Conservation (phyloP, 1,139 yeast species). For the Nakaseomyces sp. region DNA sequence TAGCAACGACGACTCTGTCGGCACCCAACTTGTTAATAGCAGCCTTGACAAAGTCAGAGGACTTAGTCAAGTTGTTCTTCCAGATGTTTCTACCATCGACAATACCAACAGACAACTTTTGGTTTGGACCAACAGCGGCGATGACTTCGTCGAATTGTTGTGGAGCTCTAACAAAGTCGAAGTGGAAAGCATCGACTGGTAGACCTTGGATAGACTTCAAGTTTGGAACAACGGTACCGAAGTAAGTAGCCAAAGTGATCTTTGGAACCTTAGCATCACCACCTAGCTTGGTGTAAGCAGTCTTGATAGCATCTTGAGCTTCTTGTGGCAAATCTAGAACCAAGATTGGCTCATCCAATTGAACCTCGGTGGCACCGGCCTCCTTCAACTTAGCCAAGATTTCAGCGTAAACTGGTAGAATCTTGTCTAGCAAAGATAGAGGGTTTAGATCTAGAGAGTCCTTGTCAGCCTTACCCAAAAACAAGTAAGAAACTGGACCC, state of each 20-base stretch:
- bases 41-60: slow-evolving; percentile 68
- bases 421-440: slow-evolving; percentile 75
- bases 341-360: slow-evolving; percentile 94
- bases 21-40: slow-evolving; percentile 80
- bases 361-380: slow-evolving; percentile 94
- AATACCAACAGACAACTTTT: slow-evolving; percentile 88
- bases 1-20: slow-evolving; percentile 83
- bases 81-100: slow-evolving; percentile 99
- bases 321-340: slow-evolving; percentile 86
- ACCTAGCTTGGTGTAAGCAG: slow-evolving; percentile 49
- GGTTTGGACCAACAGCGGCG: slow-evolving; percentile 53
- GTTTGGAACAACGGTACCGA: slow-evolving; percentile 98
- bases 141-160: slow-evolving; percentile 86
- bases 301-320: slow-evolving; percentile 77
- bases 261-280: slow-evolving; percentile 62
- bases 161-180: slow-evolving; percentile 93
- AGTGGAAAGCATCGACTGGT: slow-evolving; percentile 94
- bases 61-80: slow-evolving; percentile 90
- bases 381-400: slow-evolving; percentile 76
- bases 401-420: slow-evolving; percentile 88
- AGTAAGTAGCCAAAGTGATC: slow-evolving; percentile 80
- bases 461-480: slow-evolving; percentile 96
- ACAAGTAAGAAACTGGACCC: slow-evolving; percentile 93
- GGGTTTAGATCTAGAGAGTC: slow-evolving; percentile 94
- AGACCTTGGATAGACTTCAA: slow-evolving; percentile 76